These are phyloP conservation scores for Fusarium guadeloupense DNA, from an alignment of 2,329 filamentous ascomycete genomes.

Conservation along the genomic window DNA sequence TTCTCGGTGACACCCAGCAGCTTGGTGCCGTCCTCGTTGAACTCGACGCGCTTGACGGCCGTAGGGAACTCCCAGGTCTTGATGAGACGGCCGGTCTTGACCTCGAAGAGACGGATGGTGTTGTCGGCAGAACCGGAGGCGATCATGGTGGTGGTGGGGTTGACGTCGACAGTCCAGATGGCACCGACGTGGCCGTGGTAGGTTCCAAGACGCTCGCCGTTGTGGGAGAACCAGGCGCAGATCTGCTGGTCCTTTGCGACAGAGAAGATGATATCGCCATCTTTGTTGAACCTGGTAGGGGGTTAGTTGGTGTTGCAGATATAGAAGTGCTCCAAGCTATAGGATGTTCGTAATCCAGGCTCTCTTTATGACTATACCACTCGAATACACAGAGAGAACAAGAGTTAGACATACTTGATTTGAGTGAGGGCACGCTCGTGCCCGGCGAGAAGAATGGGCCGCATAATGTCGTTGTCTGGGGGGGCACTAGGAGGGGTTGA, in stretches of 20 bases:
- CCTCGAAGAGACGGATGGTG: conserved; percentile 96
- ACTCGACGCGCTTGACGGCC: conserved; percentile 97
- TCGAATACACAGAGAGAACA: neutral
- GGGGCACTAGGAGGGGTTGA: conserved; percentile 43
- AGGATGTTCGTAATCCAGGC: conserved; percentile 3
- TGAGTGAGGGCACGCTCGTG: conserved; percentile 97
- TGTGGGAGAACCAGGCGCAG: conserved; percentile 96
- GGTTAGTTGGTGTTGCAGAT: conserved; percentile 27
- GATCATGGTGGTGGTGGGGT: conserved; percentile 89
- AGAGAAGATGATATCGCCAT: conserved; percentile 97
- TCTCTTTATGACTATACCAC: conserved; percentile 1
- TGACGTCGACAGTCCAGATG: conserved; percentile 98
- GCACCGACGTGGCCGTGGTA: conserved; percentile 98
- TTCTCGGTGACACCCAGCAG: conserved; percentile 97
- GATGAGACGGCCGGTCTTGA: conserved; percentile 89
- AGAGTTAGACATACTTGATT: conserved; percentile 72
- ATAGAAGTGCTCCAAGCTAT: conserved; percentile 6
- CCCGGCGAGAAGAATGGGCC: conserved; percentile 93
- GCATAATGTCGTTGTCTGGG: conserved; percentile 71
- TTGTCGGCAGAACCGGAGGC: conserved; percentile 98
- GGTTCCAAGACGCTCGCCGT: conserved; percentile 95
- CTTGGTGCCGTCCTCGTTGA: conserved; percentile 90
- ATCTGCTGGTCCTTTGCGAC: conserved; percentile 96
- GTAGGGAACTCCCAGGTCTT: conserved; percentile 99
- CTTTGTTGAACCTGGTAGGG: conserved; percentile 77